Evolutionary conservation across 1,284 basidiomycete species (phyloP).

Genomic region (Sporisorium scitamineum): DNA sequence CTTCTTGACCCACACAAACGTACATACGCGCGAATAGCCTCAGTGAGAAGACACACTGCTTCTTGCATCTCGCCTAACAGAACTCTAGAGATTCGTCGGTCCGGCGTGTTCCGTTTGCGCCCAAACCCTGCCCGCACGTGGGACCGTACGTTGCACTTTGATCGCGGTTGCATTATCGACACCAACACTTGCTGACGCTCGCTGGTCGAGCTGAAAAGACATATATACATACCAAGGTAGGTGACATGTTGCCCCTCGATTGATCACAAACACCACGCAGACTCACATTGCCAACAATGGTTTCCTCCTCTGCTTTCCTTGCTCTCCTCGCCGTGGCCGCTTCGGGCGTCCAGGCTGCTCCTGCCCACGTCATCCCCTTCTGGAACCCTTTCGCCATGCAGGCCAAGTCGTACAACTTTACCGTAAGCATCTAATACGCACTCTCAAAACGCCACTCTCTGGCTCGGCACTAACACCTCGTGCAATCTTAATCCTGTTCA

Average conservation of each 20-base stretch:
- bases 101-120: not conserved
- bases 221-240: not conserved
- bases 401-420: slow-evolving; percentile 42
- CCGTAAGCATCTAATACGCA: no score
- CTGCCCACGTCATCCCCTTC: slow-evolving; percentile 20
- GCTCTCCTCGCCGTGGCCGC: slow-evolving; percentile 24
- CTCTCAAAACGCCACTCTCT: no score
- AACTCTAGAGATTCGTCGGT: not conserved
- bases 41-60: not conserved
- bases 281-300: slow-evolving; percentile 9
- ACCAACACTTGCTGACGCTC: not conserved
- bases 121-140: not conserved
- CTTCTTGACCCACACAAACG: not conserved
- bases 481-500: not conserved
- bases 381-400: slow-evolving; percentile 32
- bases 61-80: not conserved
- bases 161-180: not conserved
- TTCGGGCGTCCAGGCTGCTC: slow-evolving; percentile 29
- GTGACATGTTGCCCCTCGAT: not conserved
- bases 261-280: not conserved
- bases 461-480: not conserved
- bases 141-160: not conserved
- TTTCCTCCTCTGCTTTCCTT: slow-evolving; percentile 25
- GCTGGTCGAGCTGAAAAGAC: not conserved
- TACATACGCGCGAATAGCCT: not conserved